Evolutionary conservation across 2,329 filamentous ascomycete genomes (phyloP), one percentile per base, ranked within the genome.

Genomic region (Alternaria atra): DNA sequence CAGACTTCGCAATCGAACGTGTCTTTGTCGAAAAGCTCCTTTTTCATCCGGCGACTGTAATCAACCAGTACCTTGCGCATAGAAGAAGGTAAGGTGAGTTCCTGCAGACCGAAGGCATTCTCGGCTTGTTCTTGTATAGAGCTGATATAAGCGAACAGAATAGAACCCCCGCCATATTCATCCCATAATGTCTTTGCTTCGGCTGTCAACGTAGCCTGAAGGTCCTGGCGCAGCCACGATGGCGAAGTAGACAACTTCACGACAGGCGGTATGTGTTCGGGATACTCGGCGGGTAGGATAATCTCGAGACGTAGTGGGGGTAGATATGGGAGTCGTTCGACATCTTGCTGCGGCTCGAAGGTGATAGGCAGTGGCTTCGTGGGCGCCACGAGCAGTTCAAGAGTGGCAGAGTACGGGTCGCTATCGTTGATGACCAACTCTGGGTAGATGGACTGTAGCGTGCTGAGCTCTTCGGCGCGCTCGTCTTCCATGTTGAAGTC

Each of bases 1-100:
- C 94, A 97, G 48, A 98, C 86, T 2, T 91, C 92, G 67, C 94
- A 98, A 53, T 94, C 89, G 73, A 95, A 97, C 0, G 92, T 97
- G 69, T 90, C 91, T 67, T 88, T 88, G 61, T 95, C 90, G 74
- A 97, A 98, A 0, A 89, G 88, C 23, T 87, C 87, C 55, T 87
- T 87, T 73, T 90, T 91, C 6, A 91, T 89, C 63, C 89, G 89
- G 60, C 87, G 89, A 72, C 97, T 91, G 70, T 91, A 93, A 66
- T 93, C 91, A 43, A 97, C 78, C 13, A 97, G 83, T 5, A 89
- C 85, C 17, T 92, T 86, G 78, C 92, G 91, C 56, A 86, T 66
- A 4, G 81, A 77, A 6, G 78, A 76, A 0, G 85, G 74, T 13
- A 89, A 75, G 25, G 77, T 77, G n/a, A 87, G 71, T 30, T 79